Evolutionary conservation across 192 early-diverging fungal species (phyloP).

Genomic region (Podila horticola): DNA sequence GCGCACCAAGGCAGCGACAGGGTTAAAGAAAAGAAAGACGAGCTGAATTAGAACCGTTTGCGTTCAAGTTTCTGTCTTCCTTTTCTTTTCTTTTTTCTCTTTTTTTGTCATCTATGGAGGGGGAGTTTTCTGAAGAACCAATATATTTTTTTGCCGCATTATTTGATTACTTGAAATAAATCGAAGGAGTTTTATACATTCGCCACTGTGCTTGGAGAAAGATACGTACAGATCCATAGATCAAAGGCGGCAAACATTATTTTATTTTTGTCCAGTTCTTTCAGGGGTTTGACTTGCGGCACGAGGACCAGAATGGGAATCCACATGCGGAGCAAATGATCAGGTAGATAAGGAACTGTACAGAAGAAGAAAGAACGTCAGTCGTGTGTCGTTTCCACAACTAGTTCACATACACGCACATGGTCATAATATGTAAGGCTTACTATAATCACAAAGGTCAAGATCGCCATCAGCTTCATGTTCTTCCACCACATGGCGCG

Average conservation of each 20-base stretch:
- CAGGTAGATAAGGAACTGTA: constrained; percentile 79
- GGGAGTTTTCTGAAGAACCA: not conserved
- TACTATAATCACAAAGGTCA: constrained; percentile 67
- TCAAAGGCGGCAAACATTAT: not conserved
- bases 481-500: constrained; percentile 97
- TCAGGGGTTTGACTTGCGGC: constrained; percentile 12
- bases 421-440: constrained; percentile 19
- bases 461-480: constrained; percentile 80
- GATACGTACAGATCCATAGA: not conserved
- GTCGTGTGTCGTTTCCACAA: not conserved
- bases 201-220: not conserved
- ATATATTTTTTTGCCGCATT: not conserved
- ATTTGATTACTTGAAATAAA: not conserved
- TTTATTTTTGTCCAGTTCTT: not conserved
- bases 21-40: constrained; percentile 3
- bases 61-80: not conserved
- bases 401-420: not conserved
- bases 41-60: not conserved
- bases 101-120: not conserved
- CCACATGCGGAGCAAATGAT: constrained; percentile 80
- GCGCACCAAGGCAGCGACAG: constrained; percentile 67
- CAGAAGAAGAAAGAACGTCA: constrained; percentile 2
- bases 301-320: constrained; percentile 67
- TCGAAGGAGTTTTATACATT: constrained; percentile 5
- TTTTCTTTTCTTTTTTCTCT: constrained; percentile 15